Evolutionary conservation across 495 filamentous ascomycete species (phyloP).

Genomic region (Penicillium taxi): DNA sequence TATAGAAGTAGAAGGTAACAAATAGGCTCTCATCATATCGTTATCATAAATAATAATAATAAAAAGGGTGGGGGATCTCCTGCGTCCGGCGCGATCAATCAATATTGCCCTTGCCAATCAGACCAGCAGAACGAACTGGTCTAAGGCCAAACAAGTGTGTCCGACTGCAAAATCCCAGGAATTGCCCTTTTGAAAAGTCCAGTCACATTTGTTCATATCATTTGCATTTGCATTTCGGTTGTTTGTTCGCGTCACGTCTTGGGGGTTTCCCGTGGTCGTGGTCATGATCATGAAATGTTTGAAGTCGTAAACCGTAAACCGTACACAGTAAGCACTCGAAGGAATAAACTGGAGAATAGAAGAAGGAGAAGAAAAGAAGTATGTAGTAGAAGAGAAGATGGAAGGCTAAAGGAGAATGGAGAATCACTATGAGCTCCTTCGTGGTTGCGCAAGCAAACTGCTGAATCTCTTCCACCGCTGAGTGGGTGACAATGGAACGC

Average conservation of each 20-base stretch:
- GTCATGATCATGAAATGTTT: no score
- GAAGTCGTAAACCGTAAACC: no score
- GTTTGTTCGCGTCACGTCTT: no score
- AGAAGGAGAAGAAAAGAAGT: background rate
- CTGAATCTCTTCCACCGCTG: constrained; percentile 37
- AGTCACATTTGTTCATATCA: no score
- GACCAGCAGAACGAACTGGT: constrained; percentile 6
- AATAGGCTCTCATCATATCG: constrained; percentile 6
- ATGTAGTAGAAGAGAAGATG: background rate
- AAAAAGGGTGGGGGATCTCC: background rate
- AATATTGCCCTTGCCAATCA: constrained; percentile 4
- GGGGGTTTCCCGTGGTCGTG: no score
- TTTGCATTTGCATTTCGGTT: no score
- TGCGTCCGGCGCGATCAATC: constrained; percentile 4
- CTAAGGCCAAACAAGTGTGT: constrained; percentile 1
- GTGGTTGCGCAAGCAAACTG: constrained; percentile 26
- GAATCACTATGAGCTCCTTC: constrained; percentile 16
- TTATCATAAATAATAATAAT: no score
- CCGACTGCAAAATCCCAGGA: no score
- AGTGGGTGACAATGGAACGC: constrained; percentile 21
- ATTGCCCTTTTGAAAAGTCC: no score
- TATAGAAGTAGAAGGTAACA: background rate
- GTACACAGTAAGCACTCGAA: no score
- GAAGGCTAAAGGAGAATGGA: background rate
- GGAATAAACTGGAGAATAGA: background rate